These are phyloP conservation scores for Phaffomyces opuntiae DNA, from an alignment of 805 yeast species.

Conservation along the genomic window DNA sequence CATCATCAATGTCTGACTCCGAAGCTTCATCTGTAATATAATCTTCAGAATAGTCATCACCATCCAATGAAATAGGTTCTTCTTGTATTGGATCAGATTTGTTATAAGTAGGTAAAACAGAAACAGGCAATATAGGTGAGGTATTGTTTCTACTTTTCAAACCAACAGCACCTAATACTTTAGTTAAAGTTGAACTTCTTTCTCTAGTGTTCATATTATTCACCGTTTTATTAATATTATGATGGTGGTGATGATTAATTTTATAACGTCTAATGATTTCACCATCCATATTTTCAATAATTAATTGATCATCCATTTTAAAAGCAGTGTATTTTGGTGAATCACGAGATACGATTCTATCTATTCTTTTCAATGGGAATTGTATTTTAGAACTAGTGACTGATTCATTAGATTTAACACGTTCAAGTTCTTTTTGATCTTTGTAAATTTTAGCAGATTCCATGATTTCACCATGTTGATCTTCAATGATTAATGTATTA, in stretches of 20 bases:
- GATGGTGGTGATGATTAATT: slow-evolving; percentile 48
- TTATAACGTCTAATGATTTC: slow-evolving; percentile 80
- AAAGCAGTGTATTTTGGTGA: slow-evolving; percentile 51
- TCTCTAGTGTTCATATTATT: slow-evolving; percentile 6
- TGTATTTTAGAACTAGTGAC: slow-evolving; percentile 11
- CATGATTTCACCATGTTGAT: slow-evolving; percentile 74
- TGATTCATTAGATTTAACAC: slow-evolving; percentile 14
- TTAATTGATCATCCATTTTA: slow-evolving; percentile 66
- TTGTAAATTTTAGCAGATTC: slow-evolving; percentile 39
- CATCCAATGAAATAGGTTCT: slow-evolving; percentile 2
- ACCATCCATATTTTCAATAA: slow-evolving; percentile 88
- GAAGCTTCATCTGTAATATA: slow-evolving; percentile 14
- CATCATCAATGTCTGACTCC: slow-evolving; percentile 15
- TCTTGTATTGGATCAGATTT: not conserved
- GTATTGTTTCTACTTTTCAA: slow-evolving; percentile 23
- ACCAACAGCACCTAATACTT: slow-evolving; percentile 52
- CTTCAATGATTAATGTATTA: slow-evolving; percentile 63
- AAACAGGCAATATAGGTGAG: not conserved
- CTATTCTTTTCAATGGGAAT: slow-evolving; percentile 12
- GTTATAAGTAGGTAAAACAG: not conserved
- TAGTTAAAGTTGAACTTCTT: slow-evolving; percentile 34
- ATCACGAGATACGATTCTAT: slow-evolving; percentile 6
- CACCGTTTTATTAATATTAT: not conserved
- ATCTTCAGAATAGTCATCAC: slow-evolving; percentile 21
- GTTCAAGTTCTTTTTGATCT: slow-evolving; percentile 4